These are phyloP conservation scores for Solanum chilense DNA, from an alignment of 257 asterid genomes.

Conservation along the genomic window DNA sequence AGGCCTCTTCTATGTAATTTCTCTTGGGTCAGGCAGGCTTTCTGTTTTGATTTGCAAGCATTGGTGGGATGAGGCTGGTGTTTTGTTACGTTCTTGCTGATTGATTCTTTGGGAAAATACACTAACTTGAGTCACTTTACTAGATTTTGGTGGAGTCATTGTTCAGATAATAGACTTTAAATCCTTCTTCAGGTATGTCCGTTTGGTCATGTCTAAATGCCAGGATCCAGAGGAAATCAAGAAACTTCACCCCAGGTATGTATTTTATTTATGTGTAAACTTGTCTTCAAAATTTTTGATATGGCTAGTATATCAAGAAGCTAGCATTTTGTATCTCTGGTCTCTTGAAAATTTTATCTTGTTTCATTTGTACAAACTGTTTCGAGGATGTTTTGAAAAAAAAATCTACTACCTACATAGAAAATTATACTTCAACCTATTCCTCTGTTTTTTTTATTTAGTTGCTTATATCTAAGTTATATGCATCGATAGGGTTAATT, in stretches of 20 bases:
- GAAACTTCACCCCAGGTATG: slow-evolving; percentile 79
- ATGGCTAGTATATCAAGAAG: not conserved
- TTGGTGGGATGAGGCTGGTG: not conserved
- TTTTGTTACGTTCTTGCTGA: not conserved
- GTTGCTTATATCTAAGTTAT: not conserved
- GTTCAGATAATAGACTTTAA: not conserved
- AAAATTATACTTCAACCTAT: not conserved
- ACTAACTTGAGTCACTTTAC: not conserved
- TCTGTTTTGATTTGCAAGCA: not conserved
- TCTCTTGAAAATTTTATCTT: not conserved
- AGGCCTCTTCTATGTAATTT: not conserved
- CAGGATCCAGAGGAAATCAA: slow-evolving; percentile 38
- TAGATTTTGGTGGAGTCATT: not conserved
- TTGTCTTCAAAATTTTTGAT: not conserved
- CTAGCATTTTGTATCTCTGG: not conserved
- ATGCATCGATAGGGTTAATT: not conserved
- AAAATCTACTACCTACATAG: not conserved
- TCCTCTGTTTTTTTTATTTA: not conserved
- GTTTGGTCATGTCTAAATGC: slow-evolving; percentile 73
- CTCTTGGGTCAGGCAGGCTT: not conserved
- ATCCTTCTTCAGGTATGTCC: slow-evolving; percentile 60
- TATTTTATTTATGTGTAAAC: not conserved
- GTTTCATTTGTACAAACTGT: not conserved
- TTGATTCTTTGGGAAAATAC: not conserved
- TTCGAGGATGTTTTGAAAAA: not conserved